These are phyloP conservation scores for Inga oerstediana DNA, from an alignment of 306 rosid species.

Conservation along the genomic window DNA sequence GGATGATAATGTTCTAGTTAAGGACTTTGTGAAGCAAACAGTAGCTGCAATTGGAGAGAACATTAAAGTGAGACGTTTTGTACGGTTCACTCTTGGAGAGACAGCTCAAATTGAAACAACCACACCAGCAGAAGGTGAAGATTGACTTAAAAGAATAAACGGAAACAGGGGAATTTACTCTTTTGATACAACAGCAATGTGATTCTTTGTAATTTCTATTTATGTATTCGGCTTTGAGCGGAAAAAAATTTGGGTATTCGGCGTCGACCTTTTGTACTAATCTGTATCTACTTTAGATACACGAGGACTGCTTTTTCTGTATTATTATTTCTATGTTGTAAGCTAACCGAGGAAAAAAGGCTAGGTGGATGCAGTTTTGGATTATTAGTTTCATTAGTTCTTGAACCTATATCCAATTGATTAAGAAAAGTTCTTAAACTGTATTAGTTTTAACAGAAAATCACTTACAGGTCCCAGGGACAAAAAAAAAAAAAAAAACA, in stretches of 20 bases:
- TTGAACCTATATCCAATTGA: neutral
- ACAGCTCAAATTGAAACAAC: conserved; percentile 43
- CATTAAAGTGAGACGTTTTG: conserved; percentile 86
- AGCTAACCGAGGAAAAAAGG: conserved; percentile 10
- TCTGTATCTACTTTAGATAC: conserved; percentile 50
- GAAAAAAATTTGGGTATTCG: conserved; percentile 20
- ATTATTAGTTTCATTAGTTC: conserved; percentile 17
- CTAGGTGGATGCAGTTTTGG: conserved; percentile 51
- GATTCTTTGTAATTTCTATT: conserved; percentile 39
- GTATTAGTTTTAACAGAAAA: too few species aligned
- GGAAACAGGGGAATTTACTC: conserved; percentile 11
- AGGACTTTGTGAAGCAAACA: conserved; percentile 95
- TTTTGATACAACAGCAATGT: conserved; percentile 40
- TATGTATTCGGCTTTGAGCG: conserved; percentile 34
- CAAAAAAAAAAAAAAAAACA: too few species aligned
- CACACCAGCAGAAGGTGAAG: conserved; percentile 39
- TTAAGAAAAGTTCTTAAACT: too few species aligned
- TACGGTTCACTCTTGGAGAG: conserved; percentile 87
- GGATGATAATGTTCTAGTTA: conserved; percentile 78
- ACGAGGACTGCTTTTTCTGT: conserved; percentile 45
- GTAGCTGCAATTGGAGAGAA: conserved; percentile 99
- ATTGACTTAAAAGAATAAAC: conserved; percentile 12
- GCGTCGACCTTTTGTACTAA: conserved; percentile 36
- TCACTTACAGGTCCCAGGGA: too few species aligned
- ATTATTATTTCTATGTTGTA: conserved; percentile 34